Conservation (phyloP, 371 early-diverging fungal genomes). For the Mucor saturninus region DNA sequence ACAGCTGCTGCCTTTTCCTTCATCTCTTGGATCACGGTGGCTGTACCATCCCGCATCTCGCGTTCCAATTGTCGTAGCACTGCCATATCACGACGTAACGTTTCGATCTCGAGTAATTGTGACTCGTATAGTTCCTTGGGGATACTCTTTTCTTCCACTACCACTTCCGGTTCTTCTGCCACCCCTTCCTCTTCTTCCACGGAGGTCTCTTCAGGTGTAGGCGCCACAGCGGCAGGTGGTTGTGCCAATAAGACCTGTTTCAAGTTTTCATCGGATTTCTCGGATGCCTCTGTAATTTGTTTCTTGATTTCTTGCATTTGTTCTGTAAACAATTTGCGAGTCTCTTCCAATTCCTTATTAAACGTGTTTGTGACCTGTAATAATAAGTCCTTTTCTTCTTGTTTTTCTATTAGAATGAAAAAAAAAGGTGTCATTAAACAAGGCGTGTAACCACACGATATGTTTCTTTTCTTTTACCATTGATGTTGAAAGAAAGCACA, state of each 20-base stretch:
- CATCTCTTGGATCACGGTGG: conserved; percentile 43
- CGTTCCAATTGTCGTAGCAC: conserved; percentile 65
- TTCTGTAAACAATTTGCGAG: conserved; percentile 34
- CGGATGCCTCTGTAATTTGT: conserved; percentile 30
- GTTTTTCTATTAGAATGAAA: conserved; percentile 15
- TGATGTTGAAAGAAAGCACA: conserved; percentile 68
- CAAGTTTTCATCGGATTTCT: conserved; percentile 2
- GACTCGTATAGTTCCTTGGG: conserved; percentile 29
- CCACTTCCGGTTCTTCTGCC: conserved; percentile 9
- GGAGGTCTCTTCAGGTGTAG: conserved; percentile 70
- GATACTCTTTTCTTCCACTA: conserved; percentile 15
- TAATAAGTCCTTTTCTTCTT: conserved; percentile 39
- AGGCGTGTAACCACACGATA: background rate
- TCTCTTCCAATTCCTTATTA: conserved; percentile 42
- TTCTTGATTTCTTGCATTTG: conserved; percentile 44
- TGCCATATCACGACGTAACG: conserved; percentile 55
- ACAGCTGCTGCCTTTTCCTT: conserved; percentile 52
- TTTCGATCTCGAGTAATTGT: conserved; percentile 41
- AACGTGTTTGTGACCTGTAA: conserved; percentile 33
- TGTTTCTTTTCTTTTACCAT: conserved; percentile 45
- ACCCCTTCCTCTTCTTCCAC: background rate
- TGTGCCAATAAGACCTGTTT: conserved; percentile 2
- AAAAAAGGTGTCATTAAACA: background rate
- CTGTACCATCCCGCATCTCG: conserved; percentile 57
- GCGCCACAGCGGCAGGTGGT: background rate